Percentiles rank a stretch among this genome's conserved stretches.
phyloP scores from a whole-genome alignment of 352 stramenopile genomes.

The Pythium sukuiense region DNA sequence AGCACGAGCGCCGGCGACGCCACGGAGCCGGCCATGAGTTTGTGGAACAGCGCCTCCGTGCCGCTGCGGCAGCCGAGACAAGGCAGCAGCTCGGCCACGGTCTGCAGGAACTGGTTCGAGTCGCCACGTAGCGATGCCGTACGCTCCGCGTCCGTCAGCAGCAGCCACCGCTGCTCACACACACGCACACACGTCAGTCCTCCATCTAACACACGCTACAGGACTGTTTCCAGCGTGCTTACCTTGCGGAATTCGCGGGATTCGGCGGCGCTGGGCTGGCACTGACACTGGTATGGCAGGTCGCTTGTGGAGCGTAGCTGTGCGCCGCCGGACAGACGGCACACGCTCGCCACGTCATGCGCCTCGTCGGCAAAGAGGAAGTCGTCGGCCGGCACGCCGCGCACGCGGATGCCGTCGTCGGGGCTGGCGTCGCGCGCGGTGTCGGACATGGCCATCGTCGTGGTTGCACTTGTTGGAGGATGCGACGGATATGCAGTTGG shows the following conservation, averaged over 20 bases:
- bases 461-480: not conserved
- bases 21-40: conserved; percentile 45
- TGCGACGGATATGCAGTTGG: not conserved
- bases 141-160: conserved; percentile 79
- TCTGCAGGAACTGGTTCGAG: conserved; percentile 70
- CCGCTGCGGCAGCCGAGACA: conserved; percentile 80
- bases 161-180: conserved; percentile 57
- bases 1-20: conserved; percentile 45
- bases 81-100: conserved; percentile 63
- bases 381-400: conserved; percentile 22
- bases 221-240: not conserved
- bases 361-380: conserved; percentile 23
- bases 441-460: conserved; percentile 46
- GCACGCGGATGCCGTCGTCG: conserved; percentile 35
- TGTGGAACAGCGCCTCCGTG: conserved; percentile 76
- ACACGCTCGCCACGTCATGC: conserved; percentile 17
- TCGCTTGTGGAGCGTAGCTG: conserved; percentile 26
- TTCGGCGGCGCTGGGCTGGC: conserved; percentile 66
- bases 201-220: not conserved
- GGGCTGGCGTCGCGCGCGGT: conserved; percentile 33
- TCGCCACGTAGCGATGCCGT: conserved; percentile 64
- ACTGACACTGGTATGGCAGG: conserved; percentile 42
- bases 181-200: not conserved
- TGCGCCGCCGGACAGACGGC: conserved; percentile 14
- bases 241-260: conserved; percentile 85